Evolutionary conservation across 192 early-diverging fungal genomes (phyloP), one percentile per base, ranked within the genome.

Genomic region (Linnemannia schmuckeri): DNA sequence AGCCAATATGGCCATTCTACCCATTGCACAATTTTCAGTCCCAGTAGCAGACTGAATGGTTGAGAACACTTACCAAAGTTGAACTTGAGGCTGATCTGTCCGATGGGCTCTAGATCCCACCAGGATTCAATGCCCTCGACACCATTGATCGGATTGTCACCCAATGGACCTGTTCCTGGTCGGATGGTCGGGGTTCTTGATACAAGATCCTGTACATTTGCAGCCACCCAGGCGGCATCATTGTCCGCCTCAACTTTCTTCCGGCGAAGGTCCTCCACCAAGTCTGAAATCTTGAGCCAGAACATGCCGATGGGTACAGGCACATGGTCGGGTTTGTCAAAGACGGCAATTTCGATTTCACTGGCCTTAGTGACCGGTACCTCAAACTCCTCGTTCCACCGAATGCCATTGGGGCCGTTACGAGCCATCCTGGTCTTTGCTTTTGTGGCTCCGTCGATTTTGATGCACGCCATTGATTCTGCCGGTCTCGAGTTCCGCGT

Each of bases 271-370:
- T 95, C 97, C 75, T 98, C 97, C 66, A 95, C 96, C 42, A 99
- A 91, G 79, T 99, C 98, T 1, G 95, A 95, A 38, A 99, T 93
- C 77, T 97, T 97, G 66, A 99, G 93, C 99, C 99, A 99, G 81
- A 96, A 89, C 71, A 99, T 85, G 17, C 96, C 96, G 79, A 98
- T 90, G 46, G 98, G 92, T 46, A 93, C 92, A 76, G 90, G 88
- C 68, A 92, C 92, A 61, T 81, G 76, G 78, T 95, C 94, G 46
- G 88, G 91, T 88, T 90, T 97, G 88, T 99, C 99, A 81, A 95
- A 96, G 24, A 99, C 88, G 9, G 96, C 92, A 38, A 99, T 93
- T 89, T 99, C 99, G 18, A 99, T 93, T 79, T 99, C 99, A 35
- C 95, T 94, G 4, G 95, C 97, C 83, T 96, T 96, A 72, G 97